A percentile compares a stretch with the other conserved stretches of the same genome.
Evolutionary conservation across 495 filamentous ascomycete species (phyloP).

Genomic region (Lentithecium fluviatile): DNA sequence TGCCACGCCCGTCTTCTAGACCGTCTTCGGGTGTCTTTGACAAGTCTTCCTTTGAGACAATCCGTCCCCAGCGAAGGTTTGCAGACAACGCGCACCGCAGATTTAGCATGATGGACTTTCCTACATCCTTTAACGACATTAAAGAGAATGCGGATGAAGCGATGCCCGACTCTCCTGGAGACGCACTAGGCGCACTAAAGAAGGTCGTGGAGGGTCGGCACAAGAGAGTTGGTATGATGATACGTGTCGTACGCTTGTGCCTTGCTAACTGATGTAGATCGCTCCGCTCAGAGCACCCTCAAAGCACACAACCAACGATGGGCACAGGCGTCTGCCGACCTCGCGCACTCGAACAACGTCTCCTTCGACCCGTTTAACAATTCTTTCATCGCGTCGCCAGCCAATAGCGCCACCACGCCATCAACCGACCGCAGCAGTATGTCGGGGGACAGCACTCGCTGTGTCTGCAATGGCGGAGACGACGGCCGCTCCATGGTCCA

Average conservation of each 20-base stretch:
- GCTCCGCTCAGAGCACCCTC: conserved; percentile 31
- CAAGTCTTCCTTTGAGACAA: conserved; percentile 28
- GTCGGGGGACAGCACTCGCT: conserved; percentile 62
- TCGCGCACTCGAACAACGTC: conserved; percentile 13
- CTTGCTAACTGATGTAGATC: conserved; percentile 15
- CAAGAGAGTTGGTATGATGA: conserved; percentile 42
- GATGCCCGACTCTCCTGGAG: conserved; percentile 37
- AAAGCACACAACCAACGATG: conserved; percentile 45
- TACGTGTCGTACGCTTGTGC: not conserved
- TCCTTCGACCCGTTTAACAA: conserved; percentile 31
- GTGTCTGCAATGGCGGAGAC: conserved; percentile 67
- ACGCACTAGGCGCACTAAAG: conserved; percentile 64
- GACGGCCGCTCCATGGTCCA: conserved; percentile 78
- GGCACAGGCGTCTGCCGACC: conserved; percentile 43
- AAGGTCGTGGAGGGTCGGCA: conserved; percentile 69
- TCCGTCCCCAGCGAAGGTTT: conserved; percentile 21
- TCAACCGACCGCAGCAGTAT: conserved; percentile 59
- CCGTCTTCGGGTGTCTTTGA: conserved; percentile 35
- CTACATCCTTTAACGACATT: conserved; percentile 18
- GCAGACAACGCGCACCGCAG: conserved; percentile 24
- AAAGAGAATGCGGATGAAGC: conserved; percentile 17
- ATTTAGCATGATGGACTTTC: conserved; percentile 37
- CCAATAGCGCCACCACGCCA: conserved; percentile 65
- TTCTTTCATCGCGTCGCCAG: conserved; percentile 57
- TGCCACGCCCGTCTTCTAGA: conserved; percentile 38